Base-by-base conservation (phyloP, 2,329 filamentous ascomycete species). In the Drechslerella stenobrocha region DNA sequence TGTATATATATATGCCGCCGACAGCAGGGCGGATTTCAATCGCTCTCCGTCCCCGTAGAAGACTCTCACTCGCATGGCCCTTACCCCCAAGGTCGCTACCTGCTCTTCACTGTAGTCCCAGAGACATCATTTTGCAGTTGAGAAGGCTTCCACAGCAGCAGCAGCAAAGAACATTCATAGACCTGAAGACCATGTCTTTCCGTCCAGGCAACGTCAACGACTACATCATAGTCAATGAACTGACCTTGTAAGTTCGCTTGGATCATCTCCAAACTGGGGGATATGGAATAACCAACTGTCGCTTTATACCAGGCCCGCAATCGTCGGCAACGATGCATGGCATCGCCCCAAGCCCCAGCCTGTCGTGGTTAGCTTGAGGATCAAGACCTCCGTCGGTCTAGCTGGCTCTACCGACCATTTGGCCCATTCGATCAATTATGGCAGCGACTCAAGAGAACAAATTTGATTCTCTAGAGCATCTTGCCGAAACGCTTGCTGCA, bases 391-490 rank as follows among this genome's bases (percentile, higher is more conserved):
- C 3, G 71, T 73, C 40, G 70, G 72, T 8, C 70, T 73, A 15
- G 72, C 72, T 4, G 72, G 72, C 3, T 73, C 72, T 9, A 73
- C 72, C 7, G 72, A 73, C 30, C 72, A 73, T 42, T 57, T 73
- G 1, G 67, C 69, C 7, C 73, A 73, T 66, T 72, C 70, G 2
- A 73, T 73, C 37, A 71, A 73, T 48, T 73, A 73, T 24, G 71
- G 72, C n/a, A 72, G 70, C 8, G 71, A 70, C 73, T 15, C 71
- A 73, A 50, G 46, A 37, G 18, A 56, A 40, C 15, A 48, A 52
- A n/a, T 73, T 73, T 52, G 20, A 48, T 1, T 71, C 70, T 13
- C 70, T 72, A 3, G 72, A 73, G 20, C 56, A 73, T 52, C 70
- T 73, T 3, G 72, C 72, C 1, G 72, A 73, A 52, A 53, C 55